Evolutionary conservation across 257 asterid genomes (phyloP).

Genomic region (Nicotiana undulata): DNA sequence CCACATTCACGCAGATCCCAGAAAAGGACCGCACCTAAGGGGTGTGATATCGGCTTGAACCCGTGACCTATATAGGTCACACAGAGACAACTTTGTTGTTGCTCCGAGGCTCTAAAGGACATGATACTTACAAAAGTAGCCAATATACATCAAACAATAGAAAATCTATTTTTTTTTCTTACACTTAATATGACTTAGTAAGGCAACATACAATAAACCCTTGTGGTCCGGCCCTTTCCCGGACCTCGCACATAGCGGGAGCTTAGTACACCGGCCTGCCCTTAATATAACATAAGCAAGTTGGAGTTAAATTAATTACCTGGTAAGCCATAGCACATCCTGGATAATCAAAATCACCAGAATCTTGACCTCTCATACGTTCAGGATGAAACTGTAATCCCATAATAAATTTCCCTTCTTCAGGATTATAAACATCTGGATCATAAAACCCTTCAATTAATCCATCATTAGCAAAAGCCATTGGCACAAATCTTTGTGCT

Average conservation of each 20-base stretch:
- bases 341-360: constrained; percentile 69
- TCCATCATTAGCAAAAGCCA: constrained; percentile 90
- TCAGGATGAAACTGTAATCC: constrained; percentile 98
- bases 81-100: too few relatives aligned
- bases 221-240: too few relatives aligned
- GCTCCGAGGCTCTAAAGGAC: too few relatives aligned
- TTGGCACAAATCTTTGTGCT: constrained; percentile 78
- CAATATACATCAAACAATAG: not conserved
- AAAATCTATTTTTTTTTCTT: not conserved
- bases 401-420: constrained; percentile 83
- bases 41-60: too few relatives aligned
- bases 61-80: too few relatives aligned
- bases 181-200: not conserved
- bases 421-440: constrained; percentile 71
- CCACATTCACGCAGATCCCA: fast-evolving
- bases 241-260: too few relatives aligned
- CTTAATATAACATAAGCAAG: not conserved
- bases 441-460: constrained; percentile 83
- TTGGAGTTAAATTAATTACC: constrained; percentile 16
- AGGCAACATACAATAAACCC: too few relatives aligned
- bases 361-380: constrained; percentile 54
- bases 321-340: constrained; percentile 71
- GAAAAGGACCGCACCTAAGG: too few relatives aligned
- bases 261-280: too few relatives aligned
- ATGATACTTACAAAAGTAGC: too few relatives aligned